Evolutionary conservation across 192 early-diverging fungal genomes (phyloP), one percentile per base, ranked within the genome.

Genomic region (Coemansia sp.): DNA sequence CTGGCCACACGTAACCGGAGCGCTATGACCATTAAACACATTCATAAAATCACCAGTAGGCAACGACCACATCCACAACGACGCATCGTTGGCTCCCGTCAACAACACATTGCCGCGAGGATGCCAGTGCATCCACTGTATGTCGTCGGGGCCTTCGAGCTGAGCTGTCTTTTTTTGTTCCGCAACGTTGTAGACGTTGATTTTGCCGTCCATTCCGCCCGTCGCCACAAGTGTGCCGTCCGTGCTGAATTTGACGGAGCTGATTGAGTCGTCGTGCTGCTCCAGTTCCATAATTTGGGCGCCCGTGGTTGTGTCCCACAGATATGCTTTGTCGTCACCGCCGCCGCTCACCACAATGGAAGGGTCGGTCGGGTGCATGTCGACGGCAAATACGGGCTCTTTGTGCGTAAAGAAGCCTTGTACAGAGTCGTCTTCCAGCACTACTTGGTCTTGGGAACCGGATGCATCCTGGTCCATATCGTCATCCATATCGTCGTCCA

Each of bases 121-220:
- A 75, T 99, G 97, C 97, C 97, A 99, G 67, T 91, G 75, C 19
- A 97, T 52, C 94, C 95, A 99, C 87, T 89, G 86, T 12, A 96
- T 85, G 76, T 97, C 97, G 67, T 88, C 87, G 11, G 95, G 92
- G 4, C 94, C 95, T 55, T 99, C 94, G 23, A 97, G 83, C 17
- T 75, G 57, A 1, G 82, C 74, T 14, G 66, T 71, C 37, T 50
- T 56, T 45, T 54, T 22, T 38, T 56, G 41, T 14, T 38, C 19
- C 17, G 57, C 49, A 14, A 70, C 47, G 14, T 50, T 64, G 56
- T 77, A 77, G 14, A 93, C 80, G 37, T 87, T 77, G 65, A 97
- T 83, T 61, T 90, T 87, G 47, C 97, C 97, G 67, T 97, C 95
- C 95, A 99, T 94, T n/a, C 92, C 94, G 48, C 91, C 97, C 2